These are phyloP conservation scores for Venturia nashicola DNA, from an alignment of 2,329 filamentous ascomycete species.

Conservation along the genomic window DNA sequence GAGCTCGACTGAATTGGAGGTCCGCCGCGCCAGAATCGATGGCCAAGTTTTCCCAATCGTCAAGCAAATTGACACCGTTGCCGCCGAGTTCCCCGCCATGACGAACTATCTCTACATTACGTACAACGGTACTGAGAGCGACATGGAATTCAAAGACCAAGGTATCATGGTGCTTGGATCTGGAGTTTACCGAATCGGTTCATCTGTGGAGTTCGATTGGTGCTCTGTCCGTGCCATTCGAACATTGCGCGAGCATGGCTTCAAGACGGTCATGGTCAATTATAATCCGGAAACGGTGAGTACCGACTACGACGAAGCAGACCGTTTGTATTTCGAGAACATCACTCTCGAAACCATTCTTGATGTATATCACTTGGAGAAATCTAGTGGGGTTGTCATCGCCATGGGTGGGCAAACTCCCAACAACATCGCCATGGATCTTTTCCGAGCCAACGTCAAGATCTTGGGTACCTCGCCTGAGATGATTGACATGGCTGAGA, in stretches of 20 bases:
- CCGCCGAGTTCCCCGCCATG: slow-evolving; percentile 85
- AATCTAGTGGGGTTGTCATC: slow-evolving; percentile 71
- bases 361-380: slow-evolving; percentile 86
- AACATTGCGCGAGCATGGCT: slow-evolving; percentile 68
- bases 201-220: slow-evolving; percentile 98
- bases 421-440: slow-evolving; percentile 89
- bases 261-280: slow-evolving; percentile 96
- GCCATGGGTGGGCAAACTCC: slow-evolving; percentile 97
- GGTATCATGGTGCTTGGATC: slow-evolving; percentile 95
- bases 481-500: slow-evolving; percentile 97
- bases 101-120: slow-evolving; percentile 97
- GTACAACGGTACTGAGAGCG: slow-evolving; percentile 81
- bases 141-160: slow-evolving; percentile 74
- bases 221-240: slow-evolving; percentile 91
- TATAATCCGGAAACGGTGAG: slow-evolving; percentile 79
- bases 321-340: slow-evolving; percentile 91
- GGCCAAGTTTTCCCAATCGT: slow-evolving; percentile 77
- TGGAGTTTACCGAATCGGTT: slow-evolving; percentile 93
- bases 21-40: slow-evolving; percentile 74
- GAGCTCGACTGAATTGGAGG: slow-evolving; percentile 85
- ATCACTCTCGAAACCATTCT: slow-evolving; percentile 83
- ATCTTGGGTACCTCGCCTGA: slow-evolving; percentile 92
- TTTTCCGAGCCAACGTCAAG: slow-evolving; percentile 82
- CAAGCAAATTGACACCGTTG: slow-evolving; percentile 98
- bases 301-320: slow-evolving; percentile 91